Base-by-base conservation (phyloP, 805 yeast genomes). In the Lachancea meyersii region DNA sequence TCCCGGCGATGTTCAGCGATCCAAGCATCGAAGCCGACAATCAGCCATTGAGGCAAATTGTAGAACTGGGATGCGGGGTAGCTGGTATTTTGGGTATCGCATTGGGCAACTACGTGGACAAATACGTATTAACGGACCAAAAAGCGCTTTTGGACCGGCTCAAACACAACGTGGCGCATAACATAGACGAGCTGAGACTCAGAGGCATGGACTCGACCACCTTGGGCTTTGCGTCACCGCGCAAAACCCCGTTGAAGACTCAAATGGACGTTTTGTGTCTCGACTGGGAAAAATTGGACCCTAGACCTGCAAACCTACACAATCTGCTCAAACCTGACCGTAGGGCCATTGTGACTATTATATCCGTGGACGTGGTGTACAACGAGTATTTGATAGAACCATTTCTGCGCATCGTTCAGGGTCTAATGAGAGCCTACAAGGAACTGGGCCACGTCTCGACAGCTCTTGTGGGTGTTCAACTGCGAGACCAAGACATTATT, bases 331-430 rank as follows among this genome's bases (percentile, higher is more conserved):
- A 14, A 9, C 42, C 43, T 20, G 31, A 18, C 5, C 30, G 27
- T 14, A 20, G 27, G 11, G 31, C 40, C 8, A 45, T 42, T 4
- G 37, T 60, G 1, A 49, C 50, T 14, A 54, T 63, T 6, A 8
- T 63, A 2, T 65, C 67, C 11, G 55, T 63, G 61, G 68, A 63
- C 48, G 67, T 61, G 10, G 58, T 63, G 3, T 63, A 63, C 52
- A 63, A 63, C 40, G 66, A 60, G 21, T 62, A 48, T 33, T 44
- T 63, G 14, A 60, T 62, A n/a, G 49, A 46, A 2, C 64, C 65
- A 2, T 60, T 58, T 37, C 42, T 63, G 14, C 35, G 46, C 10
- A 58, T 64, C 5, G 26, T 62, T n/a, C 38, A 16, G 2, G 47
- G 47, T 27, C 42, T 59, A 14, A 24, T 41, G 9, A 23, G 36